A percentile compares a stretch with the other conserved stretches of the same genome.
Conservation (phyloP, 345 rosid species). For the Camelina neglecta region DNA sequence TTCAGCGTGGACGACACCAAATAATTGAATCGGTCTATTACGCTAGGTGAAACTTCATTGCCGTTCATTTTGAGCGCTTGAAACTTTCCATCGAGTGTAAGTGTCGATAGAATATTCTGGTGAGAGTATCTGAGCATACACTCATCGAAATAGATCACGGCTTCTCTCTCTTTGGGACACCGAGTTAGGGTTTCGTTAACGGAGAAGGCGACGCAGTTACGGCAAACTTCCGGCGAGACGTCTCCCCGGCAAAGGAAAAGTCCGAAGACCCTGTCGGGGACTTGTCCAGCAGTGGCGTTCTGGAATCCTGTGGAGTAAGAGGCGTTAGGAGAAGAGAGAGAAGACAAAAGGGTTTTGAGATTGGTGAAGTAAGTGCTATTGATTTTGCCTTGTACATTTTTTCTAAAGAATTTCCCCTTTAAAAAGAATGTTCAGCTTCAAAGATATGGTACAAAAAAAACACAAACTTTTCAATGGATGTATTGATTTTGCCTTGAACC, state of each 20-base stretch:
- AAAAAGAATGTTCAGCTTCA: too few relatives aligned
- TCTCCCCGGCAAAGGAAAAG: constrained; percentile 34
- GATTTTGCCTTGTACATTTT: too few relatives aligned
- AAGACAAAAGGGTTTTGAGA: constrained; percentile 45
- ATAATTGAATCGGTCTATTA: accelerated
- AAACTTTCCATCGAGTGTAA: neutral
- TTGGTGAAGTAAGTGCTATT: constrained; percentile 50
- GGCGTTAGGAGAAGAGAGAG: constrained; percentile 26
- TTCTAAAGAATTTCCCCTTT: too few relatives aligned
- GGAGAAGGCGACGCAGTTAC: constrained; percentile 10
- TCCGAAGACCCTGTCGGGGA: constrained; percentile 21
- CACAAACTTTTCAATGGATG: too few relatives aligned
- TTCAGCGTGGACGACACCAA: neutral
- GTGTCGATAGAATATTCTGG: neutral
- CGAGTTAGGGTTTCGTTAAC: neutral
- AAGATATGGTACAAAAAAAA: too few relatives aligned
- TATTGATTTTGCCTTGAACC: too few relatives aligned
- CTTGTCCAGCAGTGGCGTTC: neutral
- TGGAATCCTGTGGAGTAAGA: constrained; percentile 32
- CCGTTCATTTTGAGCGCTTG: neutral
- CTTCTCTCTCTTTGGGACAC: constrained; percentile 38
- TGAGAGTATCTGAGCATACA: constrained; percentile 34
- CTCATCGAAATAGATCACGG: constrained; percentile 39
- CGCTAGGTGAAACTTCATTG: neutral
- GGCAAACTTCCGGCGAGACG: constrained; percentile 22